phyloP scores from a whole-genome alignment of 768 basidiomycete species.

The Pleurotus salmoneostramineus region DNA sequence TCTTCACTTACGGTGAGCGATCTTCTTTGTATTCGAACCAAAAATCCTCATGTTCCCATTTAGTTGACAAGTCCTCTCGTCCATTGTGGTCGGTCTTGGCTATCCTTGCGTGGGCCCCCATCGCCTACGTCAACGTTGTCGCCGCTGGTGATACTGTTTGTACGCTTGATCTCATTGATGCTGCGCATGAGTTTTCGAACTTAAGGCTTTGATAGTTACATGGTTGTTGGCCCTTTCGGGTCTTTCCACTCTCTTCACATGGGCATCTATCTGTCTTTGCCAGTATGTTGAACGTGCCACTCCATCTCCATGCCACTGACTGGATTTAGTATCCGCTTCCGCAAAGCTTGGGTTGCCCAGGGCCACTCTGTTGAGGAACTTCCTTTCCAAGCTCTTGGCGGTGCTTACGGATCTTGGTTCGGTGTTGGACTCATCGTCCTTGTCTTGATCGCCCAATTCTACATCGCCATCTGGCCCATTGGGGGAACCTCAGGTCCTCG shows the following conservation, averaged over 20 bases:
- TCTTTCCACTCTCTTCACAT: constrained; percentile 42
- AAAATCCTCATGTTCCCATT: background rate
- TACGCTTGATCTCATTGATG: constrained; percentile 16
- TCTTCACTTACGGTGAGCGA: constrained; percentile 31
- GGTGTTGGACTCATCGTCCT: constrained; percentile 35
- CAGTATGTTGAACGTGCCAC: constrained; percentile 25
- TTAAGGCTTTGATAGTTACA: constrained; percentile 21
- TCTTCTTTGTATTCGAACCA: background rate
- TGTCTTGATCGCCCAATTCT: constrained; percentile 43
- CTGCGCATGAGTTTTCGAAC: background rate
- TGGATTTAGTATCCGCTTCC: constrained; percentile 36
- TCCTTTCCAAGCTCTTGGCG: constrained; percentile 40
- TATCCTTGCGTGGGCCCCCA: constrained; percentile 31
- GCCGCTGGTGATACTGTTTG: constrained; percentile 33
- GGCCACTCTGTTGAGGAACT: constrained; percentile 42
- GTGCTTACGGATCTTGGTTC: constrained; percentile 42
- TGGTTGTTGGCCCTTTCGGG: constrained; percentile 44
- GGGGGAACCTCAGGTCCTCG: constrained; percentile 25
- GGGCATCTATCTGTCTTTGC: constrained; percentile 42
- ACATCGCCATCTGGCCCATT: constrained; percentile 38
- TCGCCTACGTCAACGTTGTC: constrained; percentile 36
- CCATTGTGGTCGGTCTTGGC: constrained; percentile 37
- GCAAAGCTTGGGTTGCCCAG: constrained; percentile 38
- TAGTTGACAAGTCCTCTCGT: constrained; percentile 42
- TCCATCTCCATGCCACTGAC: background rate